These are phyloP conservation scores for Dillenia turbinata DNA, from an alignment of 164 flowering plant species.

Conservation along the genomic window DNA sequence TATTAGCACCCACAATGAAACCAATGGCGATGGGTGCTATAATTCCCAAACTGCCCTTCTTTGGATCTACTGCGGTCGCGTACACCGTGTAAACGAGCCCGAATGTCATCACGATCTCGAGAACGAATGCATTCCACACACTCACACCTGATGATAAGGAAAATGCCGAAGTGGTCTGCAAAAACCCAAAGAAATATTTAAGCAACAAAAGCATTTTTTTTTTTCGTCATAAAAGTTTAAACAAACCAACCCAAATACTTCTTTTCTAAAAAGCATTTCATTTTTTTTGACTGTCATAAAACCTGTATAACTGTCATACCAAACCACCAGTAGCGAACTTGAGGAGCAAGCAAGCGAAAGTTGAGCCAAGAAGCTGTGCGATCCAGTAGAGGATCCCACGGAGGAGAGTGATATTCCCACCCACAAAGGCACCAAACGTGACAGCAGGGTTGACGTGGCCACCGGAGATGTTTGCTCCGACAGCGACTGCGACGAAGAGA, in stretches of 20 bases:
- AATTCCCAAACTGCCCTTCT: slow-evolving; percentile 55
- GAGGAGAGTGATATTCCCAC: slow-evolving; percentile 53
- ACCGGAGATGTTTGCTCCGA: slow-evolving; percentile 54
- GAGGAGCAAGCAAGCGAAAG: slow-evolving; percentile 48
- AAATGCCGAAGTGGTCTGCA: slow-evolving; percentile 41
- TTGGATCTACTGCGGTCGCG: slow-evolving; percentile 77
- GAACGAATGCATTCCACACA: slow-evolving; percentile 56
- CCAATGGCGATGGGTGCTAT: slow-evolving; percentile 84
- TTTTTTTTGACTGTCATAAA: background rate
- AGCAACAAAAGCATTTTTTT: background rate
- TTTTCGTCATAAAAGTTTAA: background rate
- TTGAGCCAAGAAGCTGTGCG: slow-evolving; percentile 53
- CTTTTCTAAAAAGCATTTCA: background rate
- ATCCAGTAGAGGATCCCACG: slow-evolving; percentile 56
- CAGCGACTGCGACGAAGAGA: slow-evolving; percentile 46
- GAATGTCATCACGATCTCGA: slow-evolving; percentile 86
- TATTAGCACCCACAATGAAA: slow-evolving; percentile 76
- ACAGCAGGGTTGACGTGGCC: slow-evolving; percentile 68
- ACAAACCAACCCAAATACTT: slow-evolving; percentile 1
- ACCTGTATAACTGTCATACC: slow-evolving; percentile 18
- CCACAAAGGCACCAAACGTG: slow-evolving; percentile 52
- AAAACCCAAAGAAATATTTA: background rate
- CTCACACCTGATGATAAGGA: slow-evolving; percentile 45
- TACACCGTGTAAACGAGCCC: slow-evolving; percentile 80
- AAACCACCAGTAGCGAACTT: slow-evolving; percentile 36